These are phyloP conservation scores for Macrotyloma uniflorum DNA, from an alignment of 306 rosid species.

Conservation along the genomic window DNA sequence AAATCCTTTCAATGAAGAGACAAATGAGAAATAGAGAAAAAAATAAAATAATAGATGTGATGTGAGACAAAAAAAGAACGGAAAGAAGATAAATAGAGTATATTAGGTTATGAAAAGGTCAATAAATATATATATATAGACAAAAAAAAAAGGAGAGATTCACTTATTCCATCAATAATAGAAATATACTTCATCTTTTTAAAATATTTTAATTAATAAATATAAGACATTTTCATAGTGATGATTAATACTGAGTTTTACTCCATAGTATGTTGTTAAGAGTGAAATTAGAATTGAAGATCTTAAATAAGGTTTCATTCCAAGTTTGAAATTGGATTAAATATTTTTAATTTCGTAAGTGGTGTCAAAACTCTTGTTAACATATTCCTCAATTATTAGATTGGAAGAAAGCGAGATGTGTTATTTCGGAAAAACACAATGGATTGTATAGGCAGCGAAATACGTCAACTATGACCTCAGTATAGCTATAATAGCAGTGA, in stretches of 20 bases:
- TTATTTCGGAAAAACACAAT: not conserved
- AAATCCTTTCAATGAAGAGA: not conserved
- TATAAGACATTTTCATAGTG: not conserved
- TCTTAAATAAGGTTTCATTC: too few species aligned
- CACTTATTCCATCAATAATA: not conserved
- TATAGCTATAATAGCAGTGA: constrained; percentile 13
- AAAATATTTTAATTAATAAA: too few species aligned
- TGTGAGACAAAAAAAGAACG: not conserved
- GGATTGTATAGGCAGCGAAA: constrained; percentile 3
- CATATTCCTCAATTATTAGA: too few species aligned
- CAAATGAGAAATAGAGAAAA: not conserved
- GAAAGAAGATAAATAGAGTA: not conserved
- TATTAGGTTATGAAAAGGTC: not conserved
- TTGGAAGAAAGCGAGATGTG: not conserved
- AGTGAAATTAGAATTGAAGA: too few species aligned
- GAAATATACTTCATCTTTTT: not conserved
- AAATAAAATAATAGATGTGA: not conserved
- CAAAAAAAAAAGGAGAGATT: not conserved
- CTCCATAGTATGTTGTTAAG: not conserved
- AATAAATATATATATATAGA: not conserved
- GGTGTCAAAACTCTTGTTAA: too few species aligned
- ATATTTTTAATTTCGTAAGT: too few species aligned
- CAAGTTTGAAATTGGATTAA: too few species aligned
- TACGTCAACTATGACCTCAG: constrained; percentile 33
- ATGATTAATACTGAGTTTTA: too few species aligned